These are phyloP conservation scores for Trichoderma pleuroti DNA, from an alignment of 2,329 filamentous ascomycete genomes.

Conservation along the genomic window DNA sequence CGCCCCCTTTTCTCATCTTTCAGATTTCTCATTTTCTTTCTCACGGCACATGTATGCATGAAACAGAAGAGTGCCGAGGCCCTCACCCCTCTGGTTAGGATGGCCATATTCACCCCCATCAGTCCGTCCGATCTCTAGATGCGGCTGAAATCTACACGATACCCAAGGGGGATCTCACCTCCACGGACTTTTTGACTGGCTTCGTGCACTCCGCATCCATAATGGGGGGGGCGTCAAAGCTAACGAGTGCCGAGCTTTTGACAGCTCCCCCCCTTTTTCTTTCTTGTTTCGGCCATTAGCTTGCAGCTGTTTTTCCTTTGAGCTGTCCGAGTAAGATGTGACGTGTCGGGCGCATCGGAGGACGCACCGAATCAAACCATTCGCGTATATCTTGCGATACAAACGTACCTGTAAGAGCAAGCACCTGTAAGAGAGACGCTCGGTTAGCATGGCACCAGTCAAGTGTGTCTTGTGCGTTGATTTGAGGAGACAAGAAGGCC, in stretches of 20 bases:
- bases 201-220: background rate
- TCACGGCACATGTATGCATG: background rate
- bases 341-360: slow-evolving; percentile 1
- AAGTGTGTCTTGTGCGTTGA: background rate
- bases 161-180: background rate
- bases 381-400: background rate
- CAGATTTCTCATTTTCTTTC: background rate
- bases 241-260: background rate
- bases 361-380: background rate
- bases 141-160: slow-evolving; percentile 8
- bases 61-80: background rate
- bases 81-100: background rate
- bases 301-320: background rate
- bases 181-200: background rate
- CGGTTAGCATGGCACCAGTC: background rate
- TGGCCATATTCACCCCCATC: background rate
- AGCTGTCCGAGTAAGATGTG: background rate
- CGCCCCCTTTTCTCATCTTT: background rate
- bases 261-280: background rate
- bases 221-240: background rate
- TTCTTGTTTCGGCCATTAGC: background rate
- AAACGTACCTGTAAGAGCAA: background rate
- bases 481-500: background rate
- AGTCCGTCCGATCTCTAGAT: background rate
- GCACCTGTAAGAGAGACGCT: background rate